Evolutionary conservation across 768 basidiomycete genomes (phyloP), one percentile per base, ranked within the genome.

Genomic region (Lentinula guzmanii): DNA sequence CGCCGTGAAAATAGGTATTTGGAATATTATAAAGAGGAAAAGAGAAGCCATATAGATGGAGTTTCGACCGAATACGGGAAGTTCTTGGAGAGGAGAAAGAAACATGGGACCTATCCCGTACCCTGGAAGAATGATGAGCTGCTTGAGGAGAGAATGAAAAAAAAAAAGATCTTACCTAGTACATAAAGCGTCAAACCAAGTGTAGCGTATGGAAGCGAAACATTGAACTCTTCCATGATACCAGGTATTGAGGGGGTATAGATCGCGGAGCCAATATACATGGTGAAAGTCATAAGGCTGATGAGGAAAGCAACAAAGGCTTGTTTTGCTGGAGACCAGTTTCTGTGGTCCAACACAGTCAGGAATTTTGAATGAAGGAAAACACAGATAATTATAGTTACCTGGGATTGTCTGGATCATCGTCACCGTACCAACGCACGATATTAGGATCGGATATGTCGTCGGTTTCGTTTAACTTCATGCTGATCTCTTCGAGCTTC

Each of bases 261-360:
- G 43, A 75, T 73, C 7, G 70, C 69, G 4, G 73, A 71, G 54
- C 73, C 74, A 61, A 75, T 70, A 62, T 74, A 75, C 39, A 75
- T 67, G 45, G 67, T 66, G 58, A 74, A 70, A 1, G 73, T 74
- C 52, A 75, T 61, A 45, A 75, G 64, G 52, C 72, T 70, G 31
- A 74, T 72, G 48, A 67, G 66, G 55, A 70, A 71, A 31, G 72
- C 69, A 11, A 74, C 71, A 56, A 73, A 71, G 24, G 65, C 61
- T 52, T 68, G 67, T 45, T 68, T 75, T 11, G 53, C 2, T 31
- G 65, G 61, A 5, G 71, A 71, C 74, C 74, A 75, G 57, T 75
- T 71, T 65, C 67, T 56, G 16, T 11, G 18, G 46, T 3, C 60
- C 59, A 42, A 50, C 18, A 64, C 41, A 48, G 60, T 65, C 33